Base-by-base conservation (phyloP, 1,139 yeast genomes). In the Hemisphaericaspora xylanilytica region DNA sequence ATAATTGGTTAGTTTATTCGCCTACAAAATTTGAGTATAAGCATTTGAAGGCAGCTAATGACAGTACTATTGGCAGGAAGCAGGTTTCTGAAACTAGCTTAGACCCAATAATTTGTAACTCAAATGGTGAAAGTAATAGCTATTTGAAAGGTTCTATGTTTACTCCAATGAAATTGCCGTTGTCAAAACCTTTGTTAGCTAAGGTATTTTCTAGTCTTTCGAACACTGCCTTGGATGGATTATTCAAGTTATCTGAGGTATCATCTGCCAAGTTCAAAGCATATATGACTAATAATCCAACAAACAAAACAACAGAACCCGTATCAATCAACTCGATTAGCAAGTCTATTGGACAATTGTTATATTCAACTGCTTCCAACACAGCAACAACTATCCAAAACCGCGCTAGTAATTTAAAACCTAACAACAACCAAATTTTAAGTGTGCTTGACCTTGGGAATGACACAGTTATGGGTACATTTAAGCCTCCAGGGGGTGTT, bases 401-500 rank as follows among this genome's bases (percentile, higher is more conserved):
- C 38, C 51, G 63, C 7, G 53, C 66, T 18, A 49, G 49, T 13
- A 45, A 50, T 30, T 38, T 56, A 16, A 54, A 55, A 35, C 57
- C 61, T 9, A 52, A 53, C 43, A 59, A 62, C 42, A 65, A 70
- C 45, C 70, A 67, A 39, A 47, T 66, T 10, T 57, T 70, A 28
- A 66, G 69, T 42, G 56, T 79, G 11, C 50, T 78, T 27, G 83
- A 80, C 47, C 56, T 81, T 32, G 49, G 60, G 4, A 67, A 70
- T 21, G 73, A 68, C 39, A 59, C 59, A 39, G 62, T 67, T 1
- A 50, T 81, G 46, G 75, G 78, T n/a, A 59, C 70, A 11, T 80
- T 82, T 52, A 69, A 72, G 29, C 75, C 87, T 36, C 70, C 84
- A 49, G 80, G 78, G 17, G 88, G 87, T 0, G 70, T 82, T 13